Evolutionary conservation across 2,329 filamentous ascomycete genomes (phyloP), one percentile per base, ranked within the genome.

Genomic region (Fusarium oligoseptatum): DNA sequence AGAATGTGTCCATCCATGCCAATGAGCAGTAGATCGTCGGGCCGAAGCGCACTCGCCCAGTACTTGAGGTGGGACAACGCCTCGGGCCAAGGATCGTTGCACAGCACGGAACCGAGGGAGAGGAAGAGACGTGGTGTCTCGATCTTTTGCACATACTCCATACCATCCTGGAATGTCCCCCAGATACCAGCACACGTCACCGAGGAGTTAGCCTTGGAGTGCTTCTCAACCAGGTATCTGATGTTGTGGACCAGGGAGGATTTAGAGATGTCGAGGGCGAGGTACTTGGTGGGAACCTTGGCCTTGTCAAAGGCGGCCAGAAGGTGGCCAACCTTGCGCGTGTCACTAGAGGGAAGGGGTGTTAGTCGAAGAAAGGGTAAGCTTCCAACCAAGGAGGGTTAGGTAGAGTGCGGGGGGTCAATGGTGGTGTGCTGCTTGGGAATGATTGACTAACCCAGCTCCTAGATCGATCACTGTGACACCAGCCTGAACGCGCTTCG

Each of bases 1-100:
- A 81, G 73, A 34, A 82, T 73, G 65, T 85, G 84, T 1, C 79
- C 84, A 64, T 85, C 84, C 84, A 85, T 85, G 52, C 84, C 84
- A 29, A 84, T 81, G 9, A 85, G 76, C 24, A 85, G 76, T 27
- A 81, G 72, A 56, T 85, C 84, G 3, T 79, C 74, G 2, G 77
- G 71, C 5, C 82, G 82, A 63, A 85, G 77, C 27, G 78, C 71
- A n/a, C 74, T 69, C 11, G 79, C 83, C 84, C 84, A 85, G 50
- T 73, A 77, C 68, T 80, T 81, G 29, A 85, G 76, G 48, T 83
- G 79, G 5, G 70, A 65, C 32, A 85, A 66, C 2, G 84, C 84
- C 32, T 79, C 77, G 3, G 76, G 69, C 81, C 82, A 85, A 10
- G 79, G 77, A 72, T 85, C 84, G 60, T 85, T 85, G 76, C 83